Evolutionary conservation across 768 basidiomycete genomes (phyloP), one percentile per base, ranked within the genome.

Genomic region (Leucocoprinus sp.): DNA sequence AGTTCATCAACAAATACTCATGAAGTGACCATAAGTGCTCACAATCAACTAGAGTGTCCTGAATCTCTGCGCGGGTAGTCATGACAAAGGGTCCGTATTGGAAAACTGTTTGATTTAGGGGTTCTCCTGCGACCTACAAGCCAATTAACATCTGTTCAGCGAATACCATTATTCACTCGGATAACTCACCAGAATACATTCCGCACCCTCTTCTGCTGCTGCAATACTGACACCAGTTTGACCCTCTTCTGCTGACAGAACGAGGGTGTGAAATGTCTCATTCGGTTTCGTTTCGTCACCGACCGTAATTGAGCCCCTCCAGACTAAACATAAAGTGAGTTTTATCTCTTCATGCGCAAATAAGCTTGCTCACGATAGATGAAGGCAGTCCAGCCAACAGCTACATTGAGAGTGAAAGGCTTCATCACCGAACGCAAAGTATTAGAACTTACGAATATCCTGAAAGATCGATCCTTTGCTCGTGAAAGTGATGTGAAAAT

Each of bases 41-140:
- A 84, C 84, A 93, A 55, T 97, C 93, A 22, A 75, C 55, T 49
- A 98, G 64, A 0, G 93, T 89, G 59, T 84, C 70, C 56, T 84
- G 75, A 27, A 95, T 87, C 56, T 93, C 92, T 50, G 83, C 76
- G 19, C 70, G 69, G 2, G 74, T 78, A 8, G 85, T 92, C 78
- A 93, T 84, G 12, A 95, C 93, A 56, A 89, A 88, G 5, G 88
- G 87, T 3, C 85, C 87, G 52, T 90, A 82, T 56, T 95, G 93
- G 49, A 88, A 74, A 8, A 97, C 88, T 0, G 78, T 73, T 61
- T 97, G 93, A 50, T 93, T 78, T 4, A 97, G 72, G 11, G 93
- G 91, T 63, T 93, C 86, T 14, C 87, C 93, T 4, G 93, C 81
- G 50, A 84, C 72, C 85, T 84, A 49, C 33, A 36, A 18, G 8